phyloP scores from a whole-genome alignment of 2,329 filamentous ascomycete species.

The Fusarium sp. region DNA sequence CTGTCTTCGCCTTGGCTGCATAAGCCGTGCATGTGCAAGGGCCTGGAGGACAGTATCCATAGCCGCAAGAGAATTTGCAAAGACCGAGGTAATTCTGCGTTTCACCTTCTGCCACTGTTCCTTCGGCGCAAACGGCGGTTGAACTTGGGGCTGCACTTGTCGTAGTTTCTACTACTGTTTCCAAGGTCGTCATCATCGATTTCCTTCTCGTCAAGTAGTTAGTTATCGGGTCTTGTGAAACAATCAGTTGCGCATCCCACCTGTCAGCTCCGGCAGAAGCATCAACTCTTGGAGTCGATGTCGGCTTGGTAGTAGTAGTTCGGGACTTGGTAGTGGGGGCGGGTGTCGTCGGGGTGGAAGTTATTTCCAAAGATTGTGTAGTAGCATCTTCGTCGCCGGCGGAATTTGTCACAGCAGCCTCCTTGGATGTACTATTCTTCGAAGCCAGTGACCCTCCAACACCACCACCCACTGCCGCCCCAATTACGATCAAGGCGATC shows the following conservation, averaged over 20 bases:
- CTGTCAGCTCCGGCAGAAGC: background rate
- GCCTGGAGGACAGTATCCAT: constrained; percentile 27
- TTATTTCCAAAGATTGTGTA: background rate
- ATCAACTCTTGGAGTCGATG: background rate
- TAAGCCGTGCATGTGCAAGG: constrained; percentile 9
- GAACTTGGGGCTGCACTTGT: background rate
- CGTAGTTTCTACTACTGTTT: background rate
- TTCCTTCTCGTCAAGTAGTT: background rate
- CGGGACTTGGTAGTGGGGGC: background rate
- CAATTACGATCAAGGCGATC: background rate
- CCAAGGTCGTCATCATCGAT: background rate
- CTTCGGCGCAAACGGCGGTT: constrained; percentile 13
- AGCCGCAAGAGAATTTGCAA: constrained; percentile 20
- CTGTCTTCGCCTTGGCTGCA: background rate
- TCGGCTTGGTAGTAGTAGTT: background rate
- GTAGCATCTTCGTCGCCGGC: background rate
- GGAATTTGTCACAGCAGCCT: background rate
- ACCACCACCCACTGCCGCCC: background rate
- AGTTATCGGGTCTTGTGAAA: background rate
- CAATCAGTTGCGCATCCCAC: background rate
- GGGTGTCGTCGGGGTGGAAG: background rate
- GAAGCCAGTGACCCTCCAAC: background rate
- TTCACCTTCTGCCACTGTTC: constrained; percentile 16
- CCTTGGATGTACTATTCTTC: background rate
- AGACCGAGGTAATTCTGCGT: constrained; percentile 20